These are phyloP conservation scores for Blumeriella jaapii DNA, from an alignment of 2,329 filamentous ascomycete species.

Conservation along the genomic window DNA sequence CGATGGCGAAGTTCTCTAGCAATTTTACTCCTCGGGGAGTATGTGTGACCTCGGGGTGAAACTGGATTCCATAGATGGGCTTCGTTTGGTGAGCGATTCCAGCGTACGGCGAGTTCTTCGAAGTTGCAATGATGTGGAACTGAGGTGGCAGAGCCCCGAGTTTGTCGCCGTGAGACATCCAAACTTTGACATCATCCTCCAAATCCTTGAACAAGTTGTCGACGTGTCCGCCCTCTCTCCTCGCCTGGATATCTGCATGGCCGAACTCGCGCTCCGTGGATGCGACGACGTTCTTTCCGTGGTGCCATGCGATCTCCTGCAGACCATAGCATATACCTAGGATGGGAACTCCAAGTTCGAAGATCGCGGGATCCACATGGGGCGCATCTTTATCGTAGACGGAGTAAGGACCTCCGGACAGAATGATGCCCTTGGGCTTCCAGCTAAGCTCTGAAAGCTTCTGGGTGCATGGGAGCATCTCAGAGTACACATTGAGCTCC, in stretches of 20 bases:
- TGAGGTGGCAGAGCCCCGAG: conserved; percentile 59
- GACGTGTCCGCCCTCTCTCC: conserved; percentile 48
- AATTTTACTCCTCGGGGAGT: conserved; percentile 59
- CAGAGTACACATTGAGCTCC: conserved; percentile 70
- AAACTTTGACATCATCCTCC: conserved; percentile 57
- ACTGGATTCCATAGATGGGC: conserved; percentile 70
- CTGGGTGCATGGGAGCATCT: conserved; percentile 80
- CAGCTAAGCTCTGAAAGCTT: conserved; percentile 66
- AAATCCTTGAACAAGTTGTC: conserved; percentile 71
- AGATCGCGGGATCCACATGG: conserved; percentile 72
- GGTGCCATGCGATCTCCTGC: conserved; percentile 64
- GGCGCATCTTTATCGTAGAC: conserved; percentile 72
- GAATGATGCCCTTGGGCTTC: conserved; percentile 75
- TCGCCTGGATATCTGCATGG: conserved; percentile 40
- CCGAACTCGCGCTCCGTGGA: conserved; percentile 41
- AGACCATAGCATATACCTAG: conserved; percentile 35
- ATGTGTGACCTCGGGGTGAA: conserved; percentile 59
- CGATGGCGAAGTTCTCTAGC: conserved; percentile 71
- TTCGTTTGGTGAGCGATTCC: conserved; percentile 62
- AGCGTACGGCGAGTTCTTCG: conserved; percentile 66
- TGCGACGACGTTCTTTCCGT: conserved; percentile 53
- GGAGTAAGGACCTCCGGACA: conserved; percentile 60
- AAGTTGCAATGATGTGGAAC: conserved; percentile 65
- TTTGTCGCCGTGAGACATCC: conserved; percentile 89
- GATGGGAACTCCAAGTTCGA: conserved; percentile 47